These are phyloP conservation scores for Helminthosporium solani DNA, from an alignment of 2,329 filamentous ascomycete species.

Conservation along the genomic window DNA sequence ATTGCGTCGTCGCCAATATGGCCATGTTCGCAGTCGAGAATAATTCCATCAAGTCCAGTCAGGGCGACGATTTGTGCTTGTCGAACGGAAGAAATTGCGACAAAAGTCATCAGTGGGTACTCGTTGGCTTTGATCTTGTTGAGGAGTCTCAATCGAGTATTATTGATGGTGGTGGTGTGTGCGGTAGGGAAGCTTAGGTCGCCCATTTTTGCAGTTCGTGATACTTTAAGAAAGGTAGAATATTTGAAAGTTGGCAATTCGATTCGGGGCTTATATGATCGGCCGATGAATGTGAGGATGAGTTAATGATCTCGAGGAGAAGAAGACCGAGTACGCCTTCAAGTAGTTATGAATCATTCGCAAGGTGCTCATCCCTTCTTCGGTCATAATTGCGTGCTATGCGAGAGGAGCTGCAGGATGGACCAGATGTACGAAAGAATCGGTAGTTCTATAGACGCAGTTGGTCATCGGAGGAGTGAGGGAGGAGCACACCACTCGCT, in stretches of 20 bases:
- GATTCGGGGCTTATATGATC: not conserved
- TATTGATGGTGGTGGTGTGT: conserved; percentile 26
- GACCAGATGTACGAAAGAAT: too few species aligned
- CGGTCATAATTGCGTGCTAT: too few species aligned
- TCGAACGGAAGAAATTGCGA: conserved; percentile 51
- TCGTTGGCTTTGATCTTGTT: conserved; percentile 46
- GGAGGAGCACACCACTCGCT: too few species aligned
- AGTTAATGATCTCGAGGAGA: too few species aligned
- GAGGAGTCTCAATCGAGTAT: conserved; percentile 47
- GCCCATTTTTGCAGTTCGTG: conserved; percentile 4
- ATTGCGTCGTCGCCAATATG: conserved; percentile 57
- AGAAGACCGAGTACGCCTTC: too few species aligned
- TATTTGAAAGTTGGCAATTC: not conserved
- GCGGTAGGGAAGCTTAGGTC: conserved; percentile 14
- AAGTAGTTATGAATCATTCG: too few species aligned
- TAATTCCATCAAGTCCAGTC: conserved; percentile 66
- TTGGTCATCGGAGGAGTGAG: too few species aligned
- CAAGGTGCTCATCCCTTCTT: too few species aligned
- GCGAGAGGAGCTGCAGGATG: too few species aligned
- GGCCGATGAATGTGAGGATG: too few species aligned
- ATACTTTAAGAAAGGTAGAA: not conserved
- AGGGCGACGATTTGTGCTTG: conserved; percentile 59
- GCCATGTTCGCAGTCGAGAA: conserved; percentile 62
- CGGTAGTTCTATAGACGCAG: too few species aligned
- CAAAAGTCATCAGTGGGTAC: conserved; percentile 52